Evolutionary conservation across 345 rosid genomes (phyloP), one percentile per base, ranked within the genome.

Genomic region (Mallotus nudiflorus): DNA sequence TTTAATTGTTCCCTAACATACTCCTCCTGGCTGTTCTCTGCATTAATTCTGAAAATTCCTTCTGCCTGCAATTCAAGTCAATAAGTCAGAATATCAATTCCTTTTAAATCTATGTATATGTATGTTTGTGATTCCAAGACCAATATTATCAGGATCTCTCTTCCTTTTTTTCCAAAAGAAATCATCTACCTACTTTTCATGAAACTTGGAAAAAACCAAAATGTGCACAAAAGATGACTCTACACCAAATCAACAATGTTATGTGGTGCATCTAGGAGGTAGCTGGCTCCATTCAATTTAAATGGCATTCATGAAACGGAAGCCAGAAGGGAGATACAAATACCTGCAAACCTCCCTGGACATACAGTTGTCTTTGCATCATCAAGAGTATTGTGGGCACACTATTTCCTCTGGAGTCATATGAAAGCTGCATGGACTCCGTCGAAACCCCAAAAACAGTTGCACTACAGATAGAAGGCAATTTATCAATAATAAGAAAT

Each of bases 371-470:
- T 68, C 91, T 88, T 78, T 96, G 99, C 88, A 96, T 80, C 69
- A 89, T 71, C 75, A 96, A 80, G 18, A 96, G 86, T 73, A 96
- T 91, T 19, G 90, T 92, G 50, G 99, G 99, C 66, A 96, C 96
- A 61, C 98, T 87, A 57, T 91, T 96, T 62, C 99, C 97, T 78
- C 97, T 86, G 6, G 94, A 77, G 71, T 96, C 99, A 51, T 81
- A 91, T 64, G 98, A 92, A 57, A 96, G 88, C 73, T 96, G 99
- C 99, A 92, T 90, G 66, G 98, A 92, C 74, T 96, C 93, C 0
- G 99, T 92, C 0, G 99, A 95, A 63, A 95, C 99, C 6, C 99
- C 98, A 66, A 96, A 96, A 60, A 92, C 99, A 71, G 78, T 90
- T 33, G 92, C 87, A 84, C 99, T 95, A 82, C 86, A 83, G 53